phyloP scores from a whole-genome alignment of 441 rosid species.

The Pelargonium citronellum region DNA sequence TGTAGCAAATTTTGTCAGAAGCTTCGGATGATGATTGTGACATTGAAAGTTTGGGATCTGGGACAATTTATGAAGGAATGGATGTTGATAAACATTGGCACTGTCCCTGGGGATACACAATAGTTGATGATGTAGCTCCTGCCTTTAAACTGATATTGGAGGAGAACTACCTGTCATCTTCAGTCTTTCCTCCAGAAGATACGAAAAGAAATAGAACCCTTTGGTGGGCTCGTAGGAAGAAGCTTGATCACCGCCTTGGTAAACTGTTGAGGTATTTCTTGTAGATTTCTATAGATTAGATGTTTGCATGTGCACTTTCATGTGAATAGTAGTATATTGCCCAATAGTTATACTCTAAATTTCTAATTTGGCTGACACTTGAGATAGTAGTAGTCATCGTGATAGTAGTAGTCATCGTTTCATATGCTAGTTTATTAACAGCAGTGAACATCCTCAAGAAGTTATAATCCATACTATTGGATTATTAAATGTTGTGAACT shows the following conservation, averaged over 20 bases:
- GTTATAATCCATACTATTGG: background rate
- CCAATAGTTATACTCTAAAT: background rate
- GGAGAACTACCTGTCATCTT: slow-evolving; percentile 61
- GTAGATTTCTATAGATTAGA: background rate
- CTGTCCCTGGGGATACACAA: slow-evolving; percentile 78
- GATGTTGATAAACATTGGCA: slow-evolving; percentile 50
- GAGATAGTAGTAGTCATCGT: background rate
- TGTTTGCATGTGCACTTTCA: background rate
- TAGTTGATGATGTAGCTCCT: slow-evolving; percentile 75
- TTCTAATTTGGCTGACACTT: background rate
- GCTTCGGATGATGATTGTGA: slow-evolving; percentile 36
- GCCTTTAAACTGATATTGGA: slow-evolving; percentile 68
- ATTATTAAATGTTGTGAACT: background rate
- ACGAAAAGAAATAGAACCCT: slow-evolving; percentile 42
- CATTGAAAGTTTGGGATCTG: slow-evolving; percentile 30
- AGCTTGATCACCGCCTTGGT: slow-evolving; percentile 67
- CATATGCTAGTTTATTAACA: background rate
- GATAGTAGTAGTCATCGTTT: background rate
- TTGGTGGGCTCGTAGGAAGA: slow-evolving; percentile 86
- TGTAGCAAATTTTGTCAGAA: slow-evolving; percentile 17
- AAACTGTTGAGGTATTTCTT: slow-evolving; percentile 55
- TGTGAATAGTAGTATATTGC: background rate
- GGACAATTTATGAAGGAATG: slow-evolving; percentile 29
- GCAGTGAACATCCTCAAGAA: background rate
- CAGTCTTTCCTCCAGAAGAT: slow-evolving; percentile 45